phyloP scores from a whole-genome alignment of 805 yeast species.

The Pichia thaimueangensis region DNA sequence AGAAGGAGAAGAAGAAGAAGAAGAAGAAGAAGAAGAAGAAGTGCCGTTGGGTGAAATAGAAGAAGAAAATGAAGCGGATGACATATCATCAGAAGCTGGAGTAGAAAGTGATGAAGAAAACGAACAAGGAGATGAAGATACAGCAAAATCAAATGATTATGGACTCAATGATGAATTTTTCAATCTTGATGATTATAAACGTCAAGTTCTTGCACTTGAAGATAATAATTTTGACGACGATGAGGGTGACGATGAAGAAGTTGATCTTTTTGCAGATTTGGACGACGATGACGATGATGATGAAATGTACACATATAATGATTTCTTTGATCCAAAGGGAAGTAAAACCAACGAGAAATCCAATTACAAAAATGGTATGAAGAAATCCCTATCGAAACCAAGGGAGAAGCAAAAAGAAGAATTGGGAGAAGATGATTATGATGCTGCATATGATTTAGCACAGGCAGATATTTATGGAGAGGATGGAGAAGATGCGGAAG shows the following conservation, averaged over 20 bases:
- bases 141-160: constrained; percentile 28
- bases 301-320: constrained; percentile 52
- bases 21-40: constrained; percentile 23
- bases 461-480: constrained; percentile 57
- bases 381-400: constrained; percentile 5
- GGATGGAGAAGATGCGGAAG: constrained; percentile 27
- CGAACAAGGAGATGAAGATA: constrained; percentile 38
- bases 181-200: constrained; percentile 66
- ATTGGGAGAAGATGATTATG: constrained; percentile 56
- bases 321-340: constrained; percentile 47
- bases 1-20: constrained; percentile 23
- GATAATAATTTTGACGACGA: constrained; percentile 39
- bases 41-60: constrained; percentile 20
- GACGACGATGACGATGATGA: constrained; percentile 42
- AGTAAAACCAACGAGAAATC: constrained; percentile 12
- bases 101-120: constrained; percentile 27
- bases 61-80: constrained; percentile 15
- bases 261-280: constrained; percentile 46
- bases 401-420: constrained; percentile 30
- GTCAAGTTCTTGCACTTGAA: constrained; percentile 23
- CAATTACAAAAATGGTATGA: constrained; percentile 11
- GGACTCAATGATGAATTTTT: constrained; percentile 83
- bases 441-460: constrained; percentile 52
- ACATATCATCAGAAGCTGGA: constrained; percentile 24
- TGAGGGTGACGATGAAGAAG: constrained; percentile 43